Evolutionary conservation across 2,329 filamentous ascomycete genomes (phyloP), one percentile per base, ranked within the genome.

Genomic region (Aureobasidium sp.): DNA sequence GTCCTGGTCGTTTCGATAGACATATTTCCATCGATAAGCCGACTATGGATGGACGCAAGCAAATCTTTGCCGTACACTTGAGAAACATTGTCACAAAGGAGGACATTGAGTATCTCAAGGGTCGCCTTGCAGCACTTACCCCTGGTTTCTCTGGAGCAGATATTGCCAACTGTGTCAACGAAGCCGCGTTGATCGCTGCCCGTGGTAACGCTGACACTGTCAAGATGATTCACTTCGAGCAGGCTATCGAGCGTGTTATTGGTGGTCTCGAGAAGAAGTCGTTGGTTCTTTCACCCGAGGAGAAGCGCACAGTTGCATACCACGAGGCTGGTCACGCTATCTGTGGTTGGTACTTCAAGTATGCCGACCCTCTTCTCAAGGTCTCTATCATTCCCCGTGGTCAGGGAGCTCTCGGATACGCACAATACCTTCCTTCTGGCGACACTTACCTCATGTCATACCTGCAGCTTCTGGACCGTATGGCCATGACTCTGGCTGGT

Each of bases 281-380:
- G 0, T 81, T 97, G 45, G 93, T 99, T 39, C 86, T 99, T 60
- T 90, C 88, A 67, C 93, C 94, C 1, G 85, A 91, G 69, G 94
- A 99, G 80, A 97, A 97, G 84, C 89, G 85, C 73, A 95, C 91
- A 14, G 94, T 97, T 47, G 94, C 94, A 5, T 99, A 99, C 76
- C 94, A 99, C 77, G 94, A 99, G 79, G 94, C 94, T 39, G 94
- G 94, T 62, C 94, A 99, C 75, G 94, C 94, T 66, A 96, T 99
- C 73, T 99, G 94, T 74, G 94, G 94, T 62, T 99, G 94, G 94
- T 99, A 88, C 81, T 90, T 99, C 78, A 85, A 90, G 76, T 91
- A 89, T 73, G 94, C 94, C n/a, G 94, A 99, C 71, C 94, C 94
- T 21, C 85, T 99, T 4, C 87, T 99, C 63, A 99, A 99, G 79